Evolutionary conservation across 108 stramenopile genomes (phyloP).

Genomic region (Schizochytrium sp.): DNA sequence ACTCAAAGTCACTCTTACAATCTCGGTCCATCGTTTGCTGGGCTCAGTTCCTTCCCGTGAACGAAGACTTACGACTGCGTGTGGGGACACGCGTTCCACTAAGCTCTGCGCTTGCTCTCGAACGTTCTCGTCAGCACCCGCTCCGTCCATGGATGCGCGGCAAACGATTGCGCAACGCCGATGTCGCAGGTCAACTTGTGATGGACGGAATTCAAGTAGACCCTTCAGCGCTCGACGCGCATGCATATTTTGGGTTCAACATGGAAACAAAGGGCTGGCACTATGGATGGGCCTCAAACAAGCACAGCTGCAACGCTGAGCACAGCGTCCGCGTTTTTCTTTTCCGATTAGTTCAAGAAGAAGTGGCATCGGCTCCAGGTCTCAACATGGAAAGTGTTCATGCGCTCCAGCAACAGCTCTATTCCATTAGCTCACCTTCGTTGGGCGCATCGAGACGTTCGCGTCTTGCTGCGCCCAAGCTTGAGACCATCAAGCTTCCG

Average conservation of each 20-base stretch:
- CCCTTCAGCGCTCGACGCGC: background rate
- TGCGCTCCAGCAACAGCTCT: background rate
- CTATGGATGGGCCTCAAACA: conserved; percentile 13
- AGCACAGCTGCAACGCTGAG: conserved; percentile 10
- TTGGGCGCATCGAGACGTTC: no score
- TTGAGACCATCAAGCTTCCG: no score
- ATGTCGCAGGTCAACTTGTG: background rate
- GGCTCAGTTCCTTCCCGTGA: background rate
- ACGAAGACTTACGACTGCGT: background rate
- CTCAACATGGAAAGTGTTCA: background rate
- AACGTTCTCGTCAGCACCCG: background rate
- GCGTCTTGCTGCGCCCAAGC: no score
- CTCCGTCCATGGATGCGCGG: background rate
- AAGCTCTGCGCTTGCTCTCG: background rate
- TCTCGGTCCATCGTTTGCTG: background rate
- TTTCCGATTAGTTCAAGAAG: background rate
- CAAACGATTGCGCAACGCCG: background rate
- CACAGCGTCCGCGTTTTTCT: background rate
- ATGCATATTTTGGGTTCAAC: background rate
- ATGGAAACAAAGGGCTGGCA: conserved; percentile 10
- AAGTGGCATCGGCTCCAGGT: background rate
- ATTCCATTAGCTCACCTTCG: background rate
- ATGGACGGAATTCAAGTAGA: background rate
- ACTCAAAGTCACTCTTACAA: background rate
- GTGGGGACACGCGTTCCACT: background rate